Conservation (phyloP, 805 yeast species). For the Pichia deserticola region DNA sequence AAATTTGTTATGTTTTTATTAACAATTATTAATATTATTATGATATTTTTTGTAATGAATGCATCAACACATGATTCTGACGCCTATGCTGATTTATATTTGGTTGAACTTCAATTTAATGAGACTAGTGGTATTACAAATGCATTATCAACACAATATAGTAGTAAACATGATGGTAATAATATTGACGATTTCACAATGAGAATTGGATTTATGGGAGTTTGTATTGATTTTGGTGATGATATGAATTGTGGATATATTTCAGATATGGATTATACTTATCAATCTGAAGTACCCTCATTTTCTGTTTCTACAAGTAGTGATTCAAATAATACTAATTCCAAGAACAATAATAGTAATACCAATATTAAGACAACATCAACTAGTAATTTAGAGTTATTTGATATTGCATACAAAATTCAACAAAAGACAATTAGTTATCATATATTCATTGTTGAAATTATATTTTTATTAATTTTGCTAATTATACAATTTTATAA, state of each 20-base stretch:
- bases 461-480: slow-evolving; percentile 5
- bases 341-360: no score
- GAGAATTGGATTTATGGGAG: slow-evolving; percentile 12
- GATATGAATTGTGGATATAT: slow-evolving; percentile 11
- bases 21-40: slow-evolving; percentile 9
- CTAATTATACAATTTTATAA: slow-evolving; percentile 9
- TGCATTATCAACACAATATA: slow-evolving; percentile 8
- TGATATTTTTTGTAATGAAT: slow-evolving; percentile 12
- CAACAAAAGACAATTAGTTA: slow-evolving; percentile 10
- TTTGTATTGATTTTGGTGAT: slow-evolving; percentile 11
- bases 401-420: slow-evolving; percentile 8
- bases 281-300: slow-evolving; percentile 8
- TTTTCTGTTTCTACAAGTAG: slow-evolving; percentile 10
- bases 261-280: slow-evolving; percentile 6
- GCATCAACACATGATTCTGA: slow-evolving; percentile 12
- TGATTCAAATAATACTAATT: no score
- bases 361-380: slow-evolving; percentile 2
- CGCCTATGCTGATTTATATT: slow-evolving; percentile 9
- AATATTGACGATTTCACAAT: slow-evolving; percentile 8
- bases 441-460: slow-evolving; percentile 10
- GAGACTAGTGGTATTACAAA: slow-evolving; percentile 9
- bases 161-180: slow-evolving; percentile 7
- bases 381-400: slow-evolving; percentile 7
- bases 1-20: slow-evolving; percentile 5
- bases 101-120: slow-evolving; percentile 8